Evolutionary conservation across 2,329 filamentous ascomycete genomes (phyloP).

Genomic region (Arthrobotrys entomopaga): DNA sequence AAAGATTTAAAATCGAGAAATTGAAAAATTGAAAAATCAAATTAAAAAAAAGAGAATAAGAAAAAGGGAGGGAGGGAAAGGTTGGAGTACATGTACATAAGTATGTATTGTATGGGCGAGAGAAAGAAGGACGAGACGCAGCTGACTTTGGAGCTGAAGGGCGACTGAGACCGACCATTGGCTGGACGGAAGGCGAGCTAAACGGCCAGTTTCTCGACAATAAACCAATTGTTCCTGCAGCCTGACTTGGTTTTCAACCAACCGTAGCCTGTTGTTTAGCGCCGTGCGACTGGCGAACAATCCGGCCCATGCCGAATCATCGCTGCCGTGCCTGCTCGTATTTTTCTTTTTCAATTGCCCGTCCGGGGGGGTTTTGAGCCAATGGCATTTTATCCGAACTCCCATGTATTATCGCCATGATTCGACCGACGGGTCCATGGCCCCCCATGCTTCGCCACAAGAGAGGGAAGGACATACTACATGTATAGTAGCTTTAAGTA

Average conservation of each 20-base stretch:
- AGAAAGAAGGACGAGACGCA: constrained; percentile 24
- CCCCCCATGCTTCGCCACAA: not conserved
- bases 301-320: constrained; percentile 44
- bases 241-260: constrained; percentile 25
- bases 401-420: not conserved
- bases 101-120: too few relatives aligned
- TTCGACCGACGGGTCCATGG: not conserved
- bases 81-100: too few relatives aligned
- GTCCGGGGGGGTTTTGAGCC: constrained; percentile 17
- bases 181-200: constrained; percentile 1
- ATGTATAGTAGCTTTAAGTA: too few relatives aligned
- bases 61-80: constrained; percentile 2
- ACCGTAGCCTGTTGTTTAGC: constrained; percentile 40
- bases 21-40: too few relatives aligned
- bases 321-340: not conserved
- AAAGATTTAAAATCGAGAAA: too few relatives aligned
- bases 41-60: not conserved
- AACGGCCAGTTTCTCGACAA: constrained; percentile 13
- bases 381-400: constrained; percentile 41
- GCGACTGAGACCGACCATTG: constrained; percentile 21
- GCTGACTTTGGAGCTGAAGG: constrained; percentile 54
- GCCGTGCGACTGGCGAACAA: constrained; percentile 43
- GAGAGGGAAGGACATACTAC: not conserved
- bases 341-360: not conserved
- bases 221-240: constrained; percentile 21